Evolutionary conservation across 225 moss, liverwort and hornwort species (phyloP), one percentile per base, ranked within the genome.

Genomic region (Pleurozium schreberi): DNA sequence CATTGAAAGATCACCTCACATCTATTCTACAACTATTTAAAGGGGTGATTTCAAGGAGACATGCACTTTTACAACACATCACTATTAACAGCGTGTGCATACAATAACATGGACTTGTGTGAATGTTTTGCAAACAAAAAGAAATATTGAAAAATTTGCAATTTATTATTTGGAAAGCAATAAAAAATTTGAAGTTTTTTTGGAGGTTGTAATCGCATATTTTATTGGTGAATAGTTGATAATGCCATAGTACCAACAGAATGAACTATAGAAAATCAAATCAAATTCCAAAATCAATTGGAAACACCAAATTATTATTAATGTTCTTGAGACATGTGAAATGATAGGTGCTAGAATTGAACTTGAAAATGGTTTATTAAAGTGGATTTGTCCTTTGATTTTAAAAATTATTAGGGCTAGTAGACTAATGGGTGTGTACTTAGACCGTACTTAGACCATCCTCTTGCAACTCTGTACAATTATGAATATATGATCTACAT

Each of bases 371-470:
- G 14, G 8, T 33, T 52, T 76, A 2, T 22, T 8, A 14, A 34
- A 34, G 3, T 5, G 2, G 34, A 75, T 34, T 75, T 3, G 31
- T 8, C 11, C 13, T 34, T 75, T 50, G 14, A 22, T 36, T 76
- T 22, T 1, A 23, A 1, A 52, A 76, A 22, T 43, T 9, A 17
- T n/a, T 76, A 76, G 34, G 14, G 12, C 3, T 52, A 14, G 14
- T 36, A 34, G 14, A 36, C 5, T 0, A 34, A 36, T 21, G 8
- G 50, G 21, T 4, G 8, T 50, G 8, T 50, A 75, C 3, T 33
- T 31, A 75, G 20, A 75, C 6, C 33, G 12, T 49, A 4, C 1
- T 14, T 0, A 0, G 5, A n/a, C n/a, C n/a, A n/a, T n/a, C n/a
- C n/a, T n/a, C n/a, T n/a, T 75, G 33, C 12, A 49, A 49, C 2